These are phyloP conservation scores for Phytophthora pini DNA, from an alignment of 352 stramenopile species.

Conservation along the genomic window DNA sequence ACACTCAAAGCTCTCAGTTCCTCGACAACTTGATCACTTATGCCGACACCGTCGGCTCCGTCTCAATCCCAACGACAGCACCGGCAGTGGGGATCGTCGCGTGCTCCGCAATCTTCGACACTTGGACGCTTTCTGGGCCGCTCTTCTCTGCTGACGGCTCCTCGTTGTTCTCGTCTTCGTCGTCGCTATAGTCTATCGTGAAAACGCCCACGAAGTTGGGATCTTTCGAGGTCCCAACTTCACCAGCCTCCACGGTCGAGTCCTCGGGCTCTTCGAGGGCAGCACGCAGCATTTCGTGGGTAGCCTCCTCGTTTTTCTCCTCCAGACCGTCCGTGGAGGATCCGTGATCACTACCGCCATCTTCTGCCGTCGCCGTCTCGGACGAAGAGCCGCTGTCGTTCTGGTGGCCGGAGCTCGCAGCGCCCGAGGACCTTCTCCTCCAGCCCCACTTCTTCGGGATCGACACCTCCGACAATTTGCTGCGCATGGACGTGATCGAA, in stretches of 20 bases:
- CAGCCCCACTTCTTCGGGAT: conserved; percentile 70
- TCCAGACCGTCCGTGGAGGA: conserved; percentile 59
- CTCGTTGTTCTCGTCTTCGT: conserved; percentile 55
- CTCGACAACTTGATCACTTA: conserved; percentile 20
- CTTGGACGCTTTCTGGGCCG: conserved; percentile 3
- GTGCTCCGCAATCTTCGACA: conserved; percentile 16
- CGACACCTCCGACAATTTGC: conserved; percentile 69
- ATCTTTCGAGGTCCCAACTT: conserved; percentile 26
- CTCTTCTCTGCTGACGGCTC: conserved; percentile 6
- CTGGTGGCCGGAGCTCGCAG: conserved; percentile 42
- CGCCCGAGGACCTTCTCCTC: conserved; percentile 50
- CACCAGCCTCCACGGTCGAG: conserved; percentile 15
- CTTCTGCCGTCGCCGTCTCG: conserved; percentile 65
- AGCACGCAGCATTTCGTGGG: conserved; percentile 49
- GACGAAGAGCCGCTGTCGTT: conserved; percentile 70
- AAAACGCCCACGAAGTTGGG: conserved; percentile 76
- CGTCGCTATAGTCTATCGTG: conserved; percentile 84
- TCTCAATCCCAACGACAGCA: conserved; percentile 19
- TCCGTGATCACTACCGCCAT: conserved; percentile 67
- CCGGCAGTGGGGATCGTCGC: conserved; percentile 1
- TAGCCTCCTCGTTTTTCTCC: conserved; percentile 45
- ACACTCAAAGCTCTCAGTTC: conserved; percentile 27
- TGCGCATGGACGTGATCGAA: conserved; percentile 61
- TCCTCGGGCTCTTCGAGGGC: conserved; percentile 45
- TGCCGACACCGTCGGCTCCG: conserved; percentile 26